These are phyloP conservation scores for Stephania cephalantha DNA, from an alignment of 164 flowering plant species.

Conservation along the genomic window DNA sequence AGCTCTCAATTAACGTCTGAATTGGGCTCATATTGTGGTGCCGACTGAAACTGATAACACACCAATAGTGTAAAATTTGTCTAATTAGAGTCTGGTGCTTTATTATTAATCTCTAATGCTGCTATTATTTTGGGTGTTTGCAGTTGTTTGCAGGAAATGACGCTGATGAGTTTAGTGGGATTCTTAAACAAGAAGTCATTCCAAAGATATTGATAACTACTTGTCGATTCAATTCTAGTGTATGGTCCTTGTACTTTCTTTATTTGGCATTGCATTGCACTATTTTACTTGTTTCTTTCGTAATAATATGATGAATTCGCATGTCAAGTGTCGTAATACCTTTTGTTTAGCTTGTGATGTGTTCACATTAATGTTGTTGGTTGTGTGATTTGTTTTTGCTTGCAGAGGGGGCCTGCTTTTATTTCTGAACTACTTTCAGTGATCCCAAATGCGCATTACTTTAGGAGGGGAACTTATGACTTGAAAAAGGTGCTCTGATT, in stretches of 20 bases:
- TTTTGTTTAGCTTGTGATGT: not conserved
- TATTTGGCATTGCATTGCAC: too few species aligned
- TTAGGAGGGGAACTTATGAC: slow-evolving; percentile 93
- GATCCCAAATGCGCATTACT: slow-evolving; percentile 83
- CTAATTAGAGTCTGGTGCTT: too few species aligned
- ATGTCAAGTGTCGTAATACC: not conserved
- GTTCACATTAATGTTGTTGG: not conserved
- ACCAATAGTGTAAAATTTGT: not conserved
- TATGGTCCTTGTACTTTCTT: slow-evolving; percentile 25
- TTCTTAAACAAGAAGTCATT: slow-evolving; percentile 40
- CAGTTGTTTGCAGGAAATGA: slow-evolving; percentile 86
- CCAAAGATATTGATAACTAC: slow-evolving; percentile 90
- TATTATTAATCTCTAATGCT: too few species aligned
- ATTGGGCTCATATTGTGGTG: too few species aligned
- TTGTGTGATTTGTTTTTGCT: slow-evolving; percentile 6
- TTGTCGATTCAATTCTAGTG: slow-evolving; percentile 77
- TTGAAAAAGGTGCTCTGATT: slow-evolving; percentile 61
- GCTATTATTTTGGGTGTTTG: slow-evolving; percentile 5
- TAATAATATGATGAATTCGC: not conserved
- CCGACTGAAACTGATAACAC: too few species aligned
- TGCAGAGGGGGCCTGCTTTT: slow-evolving; percentile 92
- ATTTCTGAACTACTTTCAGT: slow-evolving; percentile 66
- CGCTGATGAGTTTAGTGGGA: slow-evolving; percentile 74
- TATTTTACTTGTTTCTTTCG: not conserved
- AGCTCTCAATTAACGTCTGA: too few species aligned